phyloP scores from a whole-genome alignment of 257 asterid species.

The Solanum dulcamara region DNA sequence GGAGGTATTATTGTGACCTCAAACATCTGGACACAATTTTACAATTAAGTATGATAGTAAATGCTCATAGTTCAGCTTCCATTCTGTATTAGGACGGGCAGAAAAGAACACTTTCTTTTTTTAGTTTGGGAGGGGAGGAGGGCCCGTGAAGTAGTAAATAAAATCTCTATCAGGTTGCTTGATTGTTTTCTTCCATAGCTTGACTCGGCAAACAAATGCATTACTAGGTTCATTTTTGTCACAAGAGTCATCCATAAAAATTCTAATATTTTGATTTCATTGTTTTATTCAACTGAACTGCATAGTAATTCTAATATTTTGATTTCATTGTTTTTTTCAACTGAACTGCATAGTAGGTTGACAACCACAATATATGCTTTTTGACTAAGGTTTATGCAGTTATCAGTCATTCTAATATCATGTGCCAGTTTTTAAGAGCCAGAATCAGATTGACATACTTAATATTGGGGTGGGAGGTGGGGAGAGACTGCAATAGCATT shows the following conservation, averaged over 20 bases:
- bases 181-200: background rate
- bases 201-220: background rate
- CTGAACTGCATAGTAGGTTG: background rate
- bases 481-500: background rate
- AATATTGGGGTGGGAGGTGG: background rate
- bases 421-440: background rate
- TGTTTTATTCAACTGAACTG: background rate
- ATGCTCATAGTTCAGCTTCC: background rate
- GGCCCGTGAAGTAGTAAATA: background rate
- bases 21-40: background rate
- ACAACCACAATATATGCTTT: background rate
- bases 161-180: background rate
- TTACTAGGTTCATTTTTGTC: background rate
- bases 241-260: background rate
- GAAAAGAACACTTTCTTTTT: background rate
- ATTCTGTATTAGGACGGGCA: background rate
- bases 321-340: background rate
- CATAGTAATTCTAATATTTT: background rate
- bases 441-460: background rate
- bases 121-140: background rate
- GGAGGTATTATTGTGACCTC: constrained; percentile 38
- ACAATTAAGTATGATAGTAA: background rate
- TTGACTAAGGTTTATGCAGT: background rate
- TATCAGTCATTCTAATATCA: background rate
- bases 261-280: background rate